These are phyloP conservation scores for Erythrobasidium yunnanense DNA, from an alignment of 768 basidiomycete species.

Conservation along the genomic window DNA sequence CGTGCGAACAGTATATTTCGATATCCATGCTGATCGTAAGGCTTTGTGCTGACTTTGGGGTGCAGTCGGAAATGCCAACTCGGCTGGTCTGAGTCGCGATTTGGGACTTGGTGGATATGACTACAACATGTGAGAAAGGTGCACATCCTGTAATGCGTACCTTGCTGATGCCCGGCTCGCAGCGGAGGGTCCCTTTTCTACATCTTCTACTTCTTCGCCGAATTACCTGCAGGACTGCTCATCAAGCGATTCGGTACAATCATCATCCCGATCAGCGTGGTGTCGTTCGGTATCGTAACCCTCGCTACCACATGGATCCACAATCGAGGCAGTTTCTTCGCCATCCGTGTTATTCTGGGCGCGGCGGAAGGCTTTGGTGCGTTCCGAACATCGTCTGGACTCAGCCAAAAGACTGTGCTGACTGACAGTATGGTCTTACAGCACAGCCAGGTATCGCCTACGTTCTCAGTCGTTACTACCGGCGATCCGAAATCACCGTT, in stretches of 20 bases:
- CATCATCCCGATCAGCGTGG: background rate
- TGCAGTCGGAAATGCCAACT: background rate
- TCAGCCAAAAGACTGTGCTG: background rate
- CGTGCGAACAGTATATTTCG: background rate
- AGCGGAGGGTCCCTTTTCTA: background rate
- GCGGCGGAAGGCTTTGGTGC: background rate
- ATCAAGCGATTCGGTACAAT: constrained; percentile 2
- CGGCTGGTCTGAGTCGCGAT: background rate
- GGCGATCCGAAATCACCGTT: background rate
- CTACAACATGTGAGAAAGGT: constrained; percentile 3
- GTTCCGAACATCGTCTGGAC: background rate
- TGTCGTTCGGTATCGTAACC: constrained; percentile 4
- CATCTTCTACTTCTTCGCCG: background rate
- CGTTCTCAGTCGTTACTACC: background rate
- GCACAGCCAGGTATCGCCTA: background rate
- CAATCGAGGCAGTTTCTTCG: background rate
- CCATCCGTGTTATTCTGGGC: constrained; percentile 7
- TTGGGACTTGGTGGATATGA: background rate
- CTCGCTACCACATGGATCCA: constrained; percentile 11
- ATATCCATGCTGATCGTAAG: background rate
- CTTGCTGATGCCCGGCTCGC: background rate
- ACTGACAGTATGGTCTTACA: background rate
- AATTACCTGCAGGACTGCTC: background rate
- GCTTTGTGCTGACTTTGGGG: background rate
- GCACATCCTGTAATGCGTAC: background rate